Evolutionary conservation across 371 early-diverging fungal genomes (phyloP), one percentile per base, ranked within the genome.

Genomic region (Mucor racemosus): DNA sequence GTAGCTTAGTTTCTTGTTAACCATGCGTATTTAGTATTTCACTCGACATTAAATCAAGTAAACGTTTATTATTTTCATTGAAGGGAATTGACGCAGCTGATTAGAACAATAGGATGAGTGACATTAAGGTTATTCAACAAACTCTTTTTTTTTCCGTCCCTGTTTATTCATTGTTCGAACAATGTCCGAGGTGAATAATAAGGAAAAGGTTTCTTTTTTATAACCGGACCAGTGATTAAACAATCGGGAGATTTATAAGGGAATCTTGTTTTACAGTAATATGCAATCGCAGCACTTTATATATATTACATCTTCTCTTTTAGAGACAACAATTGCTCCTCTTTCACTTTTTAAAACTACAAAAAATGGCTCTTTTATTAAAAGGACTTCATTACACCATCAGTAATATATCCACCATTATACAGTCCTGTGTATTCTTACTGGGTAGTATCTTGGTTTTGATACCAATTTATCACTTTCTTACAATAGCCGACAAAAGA

Each of bases 401-500:
- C 31, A 55, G 13, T 7, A 13, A 66, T 54, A 54, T 60, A 41
- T 61, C 67, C n/a, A 46, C 33, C 31, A 57, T 67, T 26, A 36
- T 67, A 33, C 46, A 60, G 10, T 61, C 54, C 4, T 2, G 55
- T 17, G n/a, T 61, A 39, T 46, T 60, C 8, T 4, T 67, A 21
- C 21, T 61, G 5, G 60, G 61, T 0, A 42, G 42, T 9, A 3
- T 67, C 4, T 40, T 67, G 17, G 46, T 67, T 4, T 7, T 67
- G 7, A 33, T 67, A 31, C 67, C 67, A 35, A 35, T 55, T 17
- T 66, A 66, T 14, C 60, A 60, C 35, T 42, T 34, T 5, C 33
- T 50, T 21, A 50, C 50, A 17, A 33, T 35, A n/a, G 34, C 13
- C 33, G 17, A 55, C 35, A 33, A 38, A 44, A 7, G 31, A 15